Percentiles rank a stretch among this genome's conserved stretches.
Evolutionary conservation across 441 rosid genomes (phyloP).

Genomic region (Eugenia klotzschiana): DNA sequence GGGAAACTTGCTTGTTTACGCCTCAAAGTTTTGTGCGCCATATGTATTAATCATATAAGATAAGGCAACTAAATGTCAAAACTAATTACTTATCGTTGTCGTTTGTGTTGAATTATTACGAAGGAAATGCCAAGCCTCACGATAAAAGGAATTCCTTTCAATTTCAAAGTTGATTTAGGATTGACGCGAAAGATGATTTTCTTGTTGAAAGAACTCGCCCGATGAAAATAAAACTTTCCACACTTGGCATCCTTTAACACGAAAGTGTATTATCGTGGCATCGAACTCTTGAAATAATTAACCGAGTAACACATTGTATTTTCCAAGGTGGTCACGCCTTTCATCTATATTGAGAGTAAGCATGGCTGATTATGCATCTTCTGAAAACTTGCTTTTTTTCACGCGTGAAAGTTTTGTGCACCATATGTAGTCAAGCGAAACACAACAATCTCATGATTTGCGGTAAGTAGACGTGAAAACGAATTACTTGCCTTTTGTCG

Average conservation of each 20-base stretch:
- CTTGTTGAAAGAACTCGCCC: background rate
- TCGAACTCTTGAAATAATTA: background rate
- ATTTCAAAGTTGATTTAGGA: background rate
- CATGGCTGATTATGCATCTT: background rate
- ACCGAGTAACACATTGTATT: background rate
- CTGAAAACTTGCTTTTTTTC: background rate
- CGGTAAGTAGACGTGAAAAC: background rate
- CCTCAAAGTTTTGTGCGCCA: background rate
- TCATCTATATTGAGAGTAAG: background rate
- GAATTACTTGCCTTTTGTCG: background rate
- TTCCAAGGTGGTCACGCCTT: background rate
- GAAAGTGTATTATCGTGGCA: background rate
- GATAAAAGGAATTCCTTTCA: background rate
- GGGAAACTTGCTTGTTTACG: background rate
- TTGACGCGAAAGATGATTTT: background rate
- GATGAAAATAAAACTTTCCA: background rate
- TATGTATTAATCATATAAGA: background rate
- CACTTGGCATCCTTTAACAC: background rate
- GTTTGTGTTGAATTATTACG: background rate
- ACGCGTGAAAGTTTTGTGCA: background rate
- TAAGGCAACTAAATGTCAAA: background rate
- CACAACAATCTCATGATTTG: background rate
- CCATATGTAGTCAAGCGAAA: background rate
- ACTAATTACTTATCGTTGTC: background rate
- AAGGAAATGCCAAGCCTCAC: background rate